These are phyloP conservation scores for Amaranthus hypochondriacus DNA, from an alignment of 148 eudicot species.

Conservation along the genomic window DNA sequence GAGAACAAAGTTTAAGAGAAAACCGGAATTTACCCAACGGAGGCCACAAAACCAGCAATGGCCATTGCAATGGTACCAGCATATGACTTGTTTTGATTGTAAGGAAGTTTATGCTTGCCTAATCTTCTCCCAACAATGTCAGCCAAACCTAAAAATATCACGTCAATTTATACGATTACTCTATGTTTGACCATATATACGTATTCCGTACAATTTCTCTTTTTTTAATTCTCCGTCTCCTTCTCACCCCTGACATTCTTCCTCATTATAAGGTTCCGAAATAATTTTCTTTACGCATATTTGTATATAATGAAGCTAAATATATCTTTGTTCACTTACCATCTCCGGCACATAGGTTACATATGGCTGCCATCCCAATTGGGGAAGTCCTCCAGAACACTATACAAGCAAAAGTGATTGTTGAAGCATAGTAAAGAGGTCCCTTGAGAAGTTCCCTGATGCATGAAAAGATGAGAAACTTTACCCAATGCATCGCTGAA, in stretches of 20 bases:
- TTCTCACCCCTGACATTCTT: too few species aligned
- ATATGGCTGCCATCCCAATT: constrained; percentile 59
- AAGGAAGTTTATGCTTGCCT: constrained; percentile 59
- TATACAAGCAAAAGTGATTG: constrained; percentile 61
- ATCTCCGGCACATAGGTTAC: constrained; percentile 96
- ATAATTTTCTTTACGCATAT: too few species aligned
- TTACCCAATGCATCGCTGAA: not conserved
- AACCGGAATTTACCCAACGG: constrained; percentile 50
- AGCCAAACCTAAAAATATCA: constrained; percentile 56
- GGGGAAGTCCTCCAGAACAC: constrained; percentile 87
- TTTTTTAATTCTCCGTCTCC: too few species aligned
- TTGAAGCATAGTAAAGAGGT: constrained; percentile 67
- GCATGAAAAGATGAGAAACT: constrained; percentile 15
- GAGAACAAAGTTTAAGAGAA: not conserved
- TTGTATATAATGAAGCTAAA: too few species aligned
- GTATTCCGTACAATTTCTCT: too few species aligned
- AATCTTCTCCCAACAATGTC: constrained; percentile 80
- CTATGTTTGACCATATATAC: too few species aligned
- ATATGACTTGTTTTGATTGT: constrained; percentile 64
- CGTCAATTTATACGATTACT: too few species aligned
- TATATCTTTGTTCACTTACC: constrained; percentile 34
- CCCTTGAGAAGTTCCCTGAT: constrained; percentile 91
- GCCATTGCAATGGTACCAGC: constrained; percentile 82
- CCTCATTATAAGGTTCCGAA: too few species aligned
- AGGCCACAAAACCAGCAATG: constrained; percentile 64